Conservation (phyloP, 305 asterid genomes). For the Salvia sclarea region DNA sequence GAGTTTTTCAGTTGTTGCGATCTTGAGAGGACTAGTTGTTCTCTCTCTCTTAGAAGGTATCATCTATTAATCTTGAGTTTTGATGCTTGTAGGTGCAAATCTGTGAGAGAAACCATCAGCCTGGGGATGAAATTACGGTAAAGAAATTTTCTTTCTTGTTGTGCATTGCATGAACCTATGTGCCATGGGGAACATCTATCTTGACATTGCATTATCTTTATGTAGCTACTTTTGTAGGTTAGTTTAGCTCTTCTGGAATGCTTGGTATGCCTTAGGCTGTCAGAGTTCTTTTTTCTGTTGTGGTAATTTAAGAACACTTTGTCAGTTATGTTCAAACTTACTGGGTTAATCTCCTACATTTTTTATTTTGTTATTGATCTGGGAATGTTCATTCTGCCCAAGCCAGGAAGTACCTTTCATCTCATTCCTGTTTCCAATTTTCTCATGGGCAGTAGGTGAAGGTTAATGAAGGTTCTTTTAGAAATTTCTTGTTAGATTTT, state of each 20-base stretch:
- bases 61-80: conserved; percentile 17
- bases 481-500: not conserved
- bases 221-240: not conserved
- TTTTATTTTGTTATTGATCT: not conserved
- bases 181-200: conserved; percentile 2
- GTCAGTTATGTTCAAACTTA: not conserved
- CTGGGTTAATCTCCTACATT: not conserved
- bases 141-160: conserved; percentile 10
- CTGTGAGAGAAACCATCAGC: conserved; percentile 89
- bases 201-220: not conserved
- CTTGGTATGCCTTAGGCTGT: not conserved
- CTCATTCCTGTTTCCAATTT: too few relatives aligned
- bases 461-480: not conserved
- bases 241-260: not conserved
- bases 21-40: conserved; percentile 5
- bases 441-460: too few relatives aligned
- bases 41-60: conserved; percentile 28
- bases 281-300: not conserved
- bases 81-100: conserved; percentile 72
- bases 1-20: not conserved
- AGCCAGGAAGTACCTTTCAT: not conserved
- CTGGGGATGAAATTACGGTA: conserved; percentile 90
- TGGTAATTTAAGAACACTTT: conserved; percentile 1
- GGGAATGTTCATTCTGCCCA: not conserved
- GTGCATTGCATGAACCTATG: not conserved